These are phyloP conservation scores for Exophiala sp. DNA, from an alignment of 2,329 filamentous ascomycete species.

Conservation along the genomic window DNA sequence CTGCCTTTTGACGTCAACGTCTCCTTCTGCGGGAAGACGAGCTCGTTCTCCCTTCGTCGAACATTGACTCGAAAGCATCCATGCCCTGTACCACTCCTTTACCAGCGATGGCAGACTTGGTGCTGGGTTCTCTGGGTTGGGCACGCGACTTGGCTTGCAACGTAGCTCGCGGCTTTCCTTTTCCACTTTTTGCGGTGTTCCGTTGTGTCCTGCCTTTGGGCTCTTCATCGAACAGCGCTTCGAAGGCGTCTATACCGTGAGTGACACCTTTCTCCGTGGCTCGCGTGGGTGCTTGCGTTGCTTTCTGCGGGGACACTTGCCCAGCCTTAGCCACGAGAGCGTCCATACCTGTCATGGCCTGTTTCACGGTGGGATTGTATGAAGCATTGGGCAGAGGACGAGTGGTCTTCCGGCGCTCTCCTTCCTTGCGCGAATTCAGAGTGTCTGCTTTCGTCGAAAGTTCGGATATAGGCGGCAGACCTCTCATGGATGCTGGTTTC, in stretches of 20 bases:
- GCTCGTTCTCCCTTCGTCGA: background rate
- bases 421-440: no score
- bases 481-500: no score
- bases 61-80: slow-evolving; percentile 21
- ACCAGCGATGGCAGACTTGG: slow-evolving; percentile 1
- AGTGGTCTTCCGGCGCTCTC: no score
- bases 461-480: no score
- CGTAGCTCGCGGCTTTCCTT: background rate
- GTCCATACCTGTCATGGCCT: no score
- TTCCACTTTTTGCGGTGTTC: background rate
- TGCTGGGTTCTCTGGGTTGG: background rate
- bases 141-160: background rate
- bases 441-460: no score
- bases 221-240: background rate
- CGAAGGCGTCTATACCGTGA: slow-evolving; percentile 3
- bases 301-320: no score
- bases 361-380: no score
- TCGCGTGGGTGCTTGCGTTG: no score
- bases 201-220: background rate
- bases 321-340: no score
- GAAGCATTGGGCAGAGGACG: no score
- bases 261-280: slow-evolving; percentile 17
- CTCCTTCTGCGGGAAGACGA: background rate
- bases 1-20: no score
- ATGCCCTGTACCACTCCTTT: slow-evolving; percentile 19